phyloP scores from a whole-genome alignment of 2,329 filamentous ascomycete species.

The Pestalotiopsis sp. region DNA sequence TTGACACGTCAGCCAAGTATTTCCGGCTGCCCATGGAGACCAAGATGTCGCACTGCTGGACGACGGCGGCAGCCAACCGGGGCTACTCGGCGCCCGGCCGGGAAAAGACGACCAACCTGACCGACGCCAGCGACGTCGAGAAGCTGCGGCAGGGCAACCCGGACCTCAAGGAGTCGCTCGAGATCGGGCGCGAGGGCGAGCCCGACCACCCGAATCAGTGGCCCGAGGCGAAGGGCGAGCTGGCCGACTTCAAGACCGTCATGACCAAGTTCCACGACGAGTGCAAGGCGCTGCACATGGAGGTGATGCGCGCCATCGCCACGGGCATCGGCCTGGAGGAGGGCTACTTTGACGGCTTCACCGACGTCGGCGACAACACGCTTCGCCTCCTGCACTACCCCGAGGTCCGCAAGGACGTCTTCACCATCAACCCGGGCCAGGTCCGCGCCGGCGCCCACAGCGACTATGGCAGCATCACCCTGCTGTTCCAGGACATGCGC shows the following conservation, averaged over 20 bases:
- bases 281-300: constrained; percentile 74
- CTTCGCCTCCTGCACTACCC: constrained; percentile 80
- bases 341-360: constrained; percentile 76
- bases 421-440: constrained; percentile 67
- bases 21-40: constrained; percentile 64
- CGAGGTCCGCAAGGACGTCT: constrained; percentile 65
- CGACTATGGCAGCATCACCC: constrained; percentile 63
- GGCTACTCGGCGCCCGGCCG: constrained; percentile 72
- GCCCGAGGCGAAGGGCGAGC: constrained; percentile 60
- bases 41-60: constrained; percentile 73
- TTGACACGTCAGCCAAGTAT: constrained; percentile 70
- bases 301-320: constrained; percentile 84
- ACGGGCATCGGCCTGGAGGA: constrained; percentile 76
- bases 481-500: constrained; percentile 63
- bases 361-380: constrained; percentile 71
- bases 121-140: constrained; percentile 58
- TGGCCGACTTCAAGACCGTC: constrained; percentile 64
- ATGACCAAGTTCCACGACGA: constrained; percentile 78
- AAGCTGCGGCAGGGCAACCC: constrained; percentile 60
- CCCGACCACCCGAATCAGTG: constrained; percentile 74
- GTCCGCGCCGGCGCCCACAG: constrained; percentile 81
- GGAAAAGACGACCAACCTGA: constrained; percentile 69
- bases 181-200: constrained; percentile 65
- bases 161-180: constrained; percentile 67
- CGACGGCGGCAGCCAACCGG: constrained; percentile 71